phyloP scores from a whole-genome alignment of 495 filamentous ascomycete genomes.

The Sabuloglossum arenarium region DNA sequence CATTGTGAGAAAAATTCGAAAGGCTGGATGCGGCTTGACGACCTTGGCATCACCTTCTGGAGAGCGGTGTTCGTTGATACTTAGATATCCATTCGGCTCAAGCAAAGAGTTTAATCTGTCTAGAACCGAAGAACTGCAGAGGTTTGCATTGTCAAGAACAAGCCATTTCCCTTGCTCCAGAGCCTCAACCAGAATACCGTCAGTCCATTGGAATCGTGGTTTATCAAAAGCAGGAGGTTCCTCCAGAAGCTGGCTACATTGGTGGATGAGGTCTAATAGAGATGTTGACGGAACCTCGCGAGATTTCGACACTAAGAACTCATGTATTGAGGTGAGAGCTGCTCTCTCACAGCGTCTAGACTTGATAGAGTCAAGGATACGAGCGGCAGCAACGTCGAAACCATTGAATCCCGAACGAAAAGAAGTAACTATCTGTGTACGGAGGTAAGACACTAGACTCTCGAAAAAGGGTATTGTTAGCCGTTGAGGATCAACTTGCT shows the following conservation, averaged over 20 bases:
- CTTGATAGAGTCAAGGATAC: neutral
- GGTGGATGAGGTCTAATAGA: conserved; percentile 17
- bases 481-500: conserved; percentile 69
- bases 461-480: conserved; percentile 32
- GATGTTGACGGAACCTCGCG: conserved; percentile 14
- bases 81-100: conserved; percentile 70
- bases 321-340: conserved; percentile 11
- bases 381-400: neutral
- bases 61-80: conserved; percentile 77
- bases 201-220: conserved; percentile 88
- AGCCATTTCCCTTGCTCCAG: conserved; percentile 78
- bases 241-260: conserved; percentile 21
- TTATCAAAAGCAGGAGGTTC: conserved; percentile 29
- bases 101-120: conserved; percentile 89
- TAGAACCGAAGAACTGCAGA: conserved; percentile 85
- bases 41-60: conserved; percentile 63
- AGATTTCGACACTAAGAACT: conserved; percentile 16
- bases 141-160: conserved; percentile 88
- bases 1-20: conserved; percentile 85
- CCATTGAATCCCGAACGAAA: neutral
- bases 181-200: conserved; percentile 75
- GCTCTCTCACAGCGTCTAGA: neutral
- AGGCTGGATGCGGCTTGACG: conserved; percentile 65
- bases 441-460: conserved; percentile 33
- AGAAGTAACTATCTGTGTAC: conserved; percentile 27